Conservation (phyloP, 768 basidiomycete species). For the Leccinum variicolor region DNA sequence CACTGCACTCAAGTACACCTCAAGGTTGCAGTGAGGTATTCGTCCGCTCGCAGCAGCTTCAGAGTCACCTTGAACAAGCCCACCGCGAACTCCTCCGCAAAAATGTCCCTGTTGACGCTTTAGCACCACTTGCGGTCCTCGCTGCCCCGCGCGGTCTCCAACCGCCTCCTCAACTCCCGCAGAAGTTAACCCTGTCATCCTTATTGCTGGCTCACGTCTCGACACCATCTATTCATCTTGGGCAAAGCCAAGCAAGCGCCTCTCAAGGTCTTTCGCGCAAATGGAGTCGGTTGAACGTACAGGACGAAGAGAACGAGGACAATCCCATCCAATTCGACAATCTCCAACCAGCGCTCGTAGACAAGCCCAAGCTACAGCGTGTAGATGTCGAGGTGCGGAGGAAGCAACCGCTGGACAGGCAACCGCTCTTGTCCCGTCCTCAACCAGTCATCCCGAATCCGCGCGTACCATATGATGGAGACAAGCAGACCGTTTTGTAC, state of each 20-base stretch:
- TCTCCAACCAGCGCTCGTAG: conserved; percentile 3
- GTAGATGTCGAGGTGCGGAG: conserved; percentile 16
- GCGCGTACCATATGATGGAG: conserved; percentile 6
- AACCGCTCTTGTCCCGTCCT: conserved; percentile 21
- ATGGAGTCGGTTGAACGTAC: conserved; percentile 30
- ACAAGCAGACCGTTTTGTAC: conserved; percentile 20
- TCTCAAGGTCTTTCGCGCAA: conserved; percentile 24
- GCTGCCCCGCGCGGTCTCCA: conserved; percentile 18
- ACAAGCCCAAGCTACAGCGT: neutral
- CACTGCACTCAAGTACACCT: conserved; percentile 4
- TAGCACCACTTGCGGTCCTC: conserved; percentile 20
- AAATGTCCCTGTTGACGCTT: conserved; percentile 7
- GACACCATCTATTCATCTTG: conserved; percentile 5
- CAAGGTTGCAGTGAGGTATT: conserved; percentile 26
- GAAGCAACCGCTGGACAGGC: neutral
- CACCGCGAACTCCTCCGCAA: conserved; percentile 20
- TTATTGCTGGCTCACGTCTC: conserved; percentile 10
- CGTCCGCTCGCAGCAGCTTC: conserved; percentile 23
- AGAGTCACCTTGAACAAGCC: conserved; percentile 20
- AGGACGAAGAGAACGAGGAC: conserved; percentile 16
- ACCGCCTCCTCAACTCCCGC: conserved; percentile 15
- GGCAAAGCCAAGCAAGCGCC: conserved; percentile 10
- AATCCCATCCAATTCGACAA: conserved; percentile 21
- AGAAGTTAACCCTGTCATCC: neutral
- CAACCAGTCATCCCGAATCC: conserved; percentile 19